Evolutionary conservation across 768 basidiomycete genomes (phyloP), one percentile per base, ranked within the genome.

Genomic region (Termitomyces sp.): DNA sequence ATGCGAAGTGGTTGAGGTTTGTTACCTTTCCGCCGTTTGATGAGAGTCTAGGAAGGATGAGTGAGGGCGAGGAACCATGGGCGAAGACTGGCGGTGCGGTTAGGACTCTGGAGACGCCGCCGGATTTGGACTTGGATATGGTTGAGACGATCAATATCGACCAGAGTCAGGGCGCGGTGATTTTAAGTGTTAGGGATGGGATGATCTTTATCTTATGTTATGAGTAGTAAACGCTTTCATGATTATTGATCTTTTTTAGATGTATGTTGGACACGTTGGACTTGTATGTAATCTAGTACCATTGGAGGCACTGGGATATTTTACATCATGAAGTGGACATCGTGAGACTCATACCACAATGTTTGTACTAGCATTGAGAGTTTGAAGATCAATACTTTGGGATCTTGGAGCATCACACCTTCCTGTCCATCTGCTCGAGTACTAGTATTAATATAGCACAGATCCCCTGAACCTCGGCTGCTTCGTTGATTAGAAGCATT

Each of bases 81-180:
- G 63, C 65, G 67, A 64, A 58, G 63, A 61, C 64, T 47, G 79
- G 77, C 50, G 75, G 82, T 63, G 67, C 76, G 60, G 86, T 85
- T 55, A 74, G 81, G 62, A 89, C 86, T 53, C 71, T 90, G 32
- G 81, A 82, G 60, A 79, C 84, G 5, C 88, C 88, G 1, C 76
- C 78, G 0, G 88, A 87, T 61, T 70, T 90, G 59, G 82, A 89
- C 65, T 69, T 89, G 61, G 80, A 84, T 50, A 71, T 68, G 41
- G 86, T 89, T 32, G 88, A 89, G 74, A 89, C 86, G 62, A 87
- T 90, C 65, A 88, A 88, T 69, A 86, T 90, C 54, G 88, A 90
- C 68, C 88, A 90, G 74, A 80, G 78, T 41, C 88, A 90, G 67
- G 88, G 88, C 1, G 84, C 86, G 9, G 80, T 89, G 43, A 88